A percentile compares a stretch with the other conserved stretches of the same genome.
These are phyloP conservation scores for Gymnopilus dilepis DNA, from an alignment of 768 basidiomycete species.

Conservation along the genomic window DNA sequence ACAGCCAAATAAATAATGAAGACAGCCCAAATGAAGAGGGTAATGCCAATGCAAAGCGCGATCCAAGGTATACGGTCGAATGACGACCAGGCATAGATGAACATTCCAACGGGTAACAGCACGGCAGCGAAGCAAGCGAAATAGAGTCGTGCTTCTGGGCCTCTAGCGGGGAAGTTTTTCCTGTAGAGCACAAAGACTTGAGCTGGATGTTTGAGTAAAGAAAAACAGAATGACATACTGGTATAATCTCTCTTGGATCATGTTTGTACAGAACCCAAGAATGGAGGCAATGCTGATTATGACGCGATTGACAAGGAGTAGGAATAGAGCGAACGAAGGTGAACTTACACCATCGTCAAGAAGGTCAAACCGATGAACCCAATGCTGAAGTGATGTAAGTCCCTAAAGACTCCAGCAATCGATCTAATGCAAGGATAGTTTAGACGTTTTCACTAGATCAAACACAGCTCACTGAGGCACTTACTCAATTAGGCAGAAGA, in stretches of 20 bases:
- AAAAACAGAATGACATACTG: conserved; percentile 38
- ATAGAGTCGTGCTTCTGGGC: conserved; percentile 66
- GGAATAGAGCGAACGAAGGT: too few species aligned
- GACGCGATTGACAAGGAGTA: too few species aligned
- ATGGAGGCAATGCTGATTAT: conserved; percentile 64
- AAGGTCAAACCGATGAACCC: conserved; percentile 68
- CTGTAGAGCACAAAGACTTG: conserved; percentile 25
- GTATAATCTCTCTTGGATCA: conserved; percentile 57
- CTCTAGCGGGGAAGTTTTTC: conserved; percentile 37
- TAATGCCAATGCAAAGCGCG: conserved; percentile 58
- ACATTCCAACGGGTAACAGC: conserved; percentile 63
- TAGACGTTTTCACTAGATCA: neutral
- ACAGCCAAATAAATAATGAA: conserved; percentile 64
- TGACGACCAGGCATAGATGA: conserved; percentile 77
- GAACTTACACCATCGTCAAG: conserved; percentile 55
- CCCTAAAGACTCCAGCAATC: conserved; percentile 57
- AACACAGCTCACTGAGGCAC: conserved; percentile 16
- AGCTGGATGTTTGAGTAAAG: neutral
- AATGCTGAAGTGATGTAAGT: conserved; percentile 61
- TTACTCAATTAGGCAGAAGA: conserved; percentile 71
- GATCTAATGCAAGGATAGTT: conserved; percentile 42
- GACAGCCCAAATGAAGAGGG: conserved; percentile 51
- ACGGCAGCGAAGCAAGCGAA: conserved; percentile 58
- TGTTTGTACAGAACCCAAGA: conserved; percentile 50
- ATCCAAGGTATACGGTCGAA: conserved; percentile 64